Percentiles rank a stretch among this genome's conserved stretches.
These are phyloP conservation scores for Stropharia rugosoannulata DNA, from an alignment of 768 basidiomycete genomes.

Conservation along the genomic window DNA sequence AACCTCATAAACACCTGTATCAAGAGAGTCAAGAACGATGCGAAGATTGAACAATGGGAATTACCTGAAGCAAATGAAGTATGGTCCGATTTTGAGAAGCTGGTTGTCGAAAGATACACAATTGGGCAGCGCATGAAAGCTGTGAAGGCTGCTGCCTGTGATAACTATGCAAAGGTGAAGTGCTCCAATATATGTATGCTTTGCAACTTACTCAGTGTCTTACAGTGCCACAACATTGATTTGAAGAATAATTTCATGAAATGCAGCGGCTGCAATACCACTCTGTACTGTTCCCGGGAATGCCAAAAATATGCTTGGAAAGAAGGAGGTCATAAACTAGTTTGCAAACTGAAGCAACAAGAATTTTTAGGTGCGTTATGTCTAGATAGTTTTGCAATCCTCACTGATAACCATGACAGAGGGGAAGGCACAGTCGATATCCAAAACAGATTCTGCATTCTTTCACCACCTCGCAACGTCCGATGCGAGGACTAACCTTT, in stretches of 20 bases:
- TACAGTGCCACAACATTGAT: constrained; percentile 35
- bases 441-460: constrained; percentile 31
- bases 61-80: constrained; percentile 19
- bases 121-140: constrained; percentile 23
- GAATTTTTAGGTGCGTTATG: constrained; percentile 29
- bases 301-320: constrained; percentile 36
- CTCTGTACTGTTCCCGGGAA: constrained; percentile 39
- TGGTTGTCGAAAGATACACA: constrained; percentile 24
- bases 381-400: background rate
- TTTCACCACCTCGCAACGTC: constrained; percentile 35
- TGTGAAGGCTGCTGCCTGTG: constrained; percentile 32
- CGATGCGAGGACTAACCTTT: constrained; percentile 28
- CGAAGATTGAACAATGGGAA: constrained; percentile 13
- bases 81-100: constrained; percentile 25
- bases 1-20: constrained; percentile 29
- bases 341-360: constrained; percentile 36
- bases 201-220: background rate
- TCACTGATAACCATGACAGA: constrained; percentile 17
- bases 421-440: constrained; percentile 28
- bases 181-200: background rate
- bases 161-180: constrained; percentile 30
- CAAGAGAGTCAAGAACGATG: constrained; percentile 18
- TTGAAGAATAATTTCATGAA: constrained; percentile 31
- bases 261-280: constrained; percentile 31
- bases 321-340: constrained; percentile 31